Conservation (phyloP, 2,329 filamentous ascomycete genomes). For the Trichoderma polysporum region DNA sequence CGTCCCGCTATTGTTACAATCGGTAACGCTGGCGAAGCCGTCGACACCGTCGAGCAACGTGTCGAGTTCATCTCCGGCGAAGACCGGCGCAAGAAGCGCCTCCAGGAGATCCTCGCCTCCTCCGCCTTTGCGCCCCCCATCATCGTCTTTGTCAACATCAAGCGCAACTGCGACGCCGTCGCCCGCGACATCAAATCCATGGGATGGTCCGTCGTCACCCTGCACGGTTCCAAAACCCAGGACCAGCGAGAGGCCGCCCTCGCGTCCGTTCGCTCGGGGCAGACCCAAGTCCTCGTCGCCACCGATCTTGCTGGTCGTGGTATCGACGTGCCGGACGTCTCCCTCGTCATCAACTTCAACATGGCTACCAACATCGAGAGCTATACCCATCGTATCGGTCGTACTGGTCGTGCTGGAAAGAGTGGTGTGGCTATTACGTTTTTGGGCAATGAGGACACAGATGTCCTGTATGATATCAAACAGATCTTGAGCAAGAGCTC, state of each 20-base stretch:
- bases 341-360: slow-evolving; percentile 96
- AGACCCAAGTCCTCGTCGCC: slow-evolving; percentile 85
- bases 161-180: slow-evolving; percentile 95
- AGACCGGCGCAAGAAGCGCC: slow-evolving; percentile 93
- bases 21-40: slow-evolving; percentile 90
- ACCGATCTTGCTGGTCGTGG: slow-evolving; percentile 94
- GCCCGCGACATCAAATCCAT: slow-evolving; percentile 91
- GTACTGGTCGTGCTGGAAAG: slow-evolving; percentile 96
- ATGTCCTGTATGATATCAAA: slow-evolving; percentile 90
- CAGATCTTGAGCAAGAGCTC: slow-evolving; percentile 92
- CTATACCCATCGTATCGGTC: slow-evolving; percentile 95
- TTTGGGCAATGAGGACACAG: slow-evolving; percentile 82
- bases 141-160: slow-evolving; percentile 99
- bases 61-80: slow-evolving; percentile 89
- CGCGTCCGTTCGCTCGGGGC: slow-evolving; percentile 75
- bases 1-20: slow-evolving; percentile 93
- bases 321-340: slow-evolving; percentile 96
- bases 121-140: slow-evolving; percentile 83
- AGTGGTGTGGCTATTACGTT: slow-evolving; percentile 96
- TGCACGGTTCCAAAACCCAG: slow-evolving; percentile 96
- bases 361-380: slow-evolving; percentile 92
- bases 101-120: slow-evolving; percentile 83
- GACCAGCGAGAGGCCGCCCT: slow-evolving; percentile 95
- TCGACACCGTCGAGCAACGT: slow-evolving; percentile 96
- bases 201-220: slow-evolving; percentile 84